Conservation (phyloP, 441 rosid genomes). For the Erodium chrysanthum region DNA sequence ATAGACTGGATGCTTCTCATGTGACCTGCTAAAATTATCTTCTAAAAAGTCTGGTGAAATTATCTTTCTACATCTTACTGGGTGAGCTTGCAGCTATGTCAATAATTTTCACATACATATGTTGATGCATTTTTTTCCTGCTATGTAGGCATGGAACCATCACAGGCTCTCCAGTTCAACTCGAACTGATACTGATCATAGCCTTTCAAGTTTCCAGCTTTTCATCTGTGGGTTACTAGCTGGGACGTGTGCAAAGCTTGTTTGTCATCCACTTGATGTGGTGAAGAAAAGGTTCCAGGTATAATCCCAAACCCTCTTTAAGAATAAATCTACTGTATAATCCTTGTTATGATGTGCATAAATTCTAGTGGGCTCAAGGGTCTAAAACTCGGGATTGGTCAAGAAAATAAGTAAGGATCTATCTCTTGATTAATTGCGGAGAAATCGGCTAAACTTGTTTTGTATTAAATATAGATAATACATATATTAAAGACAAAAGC, state of each 20-base stretch:
- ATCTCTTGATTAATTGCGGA: too few species aligned
- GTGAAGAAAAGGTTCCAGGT: conserved; percentile 98
- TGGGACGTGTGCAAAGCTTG: conserved; percentile 91
- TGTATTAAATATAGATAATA: too few species aligned
- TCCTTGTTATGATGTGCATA: background rate
- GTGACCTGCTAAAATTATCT: background rate
- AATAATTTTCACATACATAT: background rate
- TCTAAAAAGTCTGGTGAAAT: background rate
- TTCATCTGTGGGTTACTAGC: conserved; percentile 81
- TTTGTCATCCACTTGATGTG: conserved; percentile 94
- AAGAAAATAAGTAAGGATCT: too few species aligned
- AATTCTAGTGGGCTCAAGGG: background rate
- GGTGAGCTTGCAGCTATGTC: background rate
- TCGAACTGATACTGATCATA: conserved; percentile 27
- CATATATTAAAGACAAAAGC: too few species aligned
- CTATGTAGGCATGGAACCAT: conserved; percentile 60
- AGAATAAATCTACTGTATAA: background rate
- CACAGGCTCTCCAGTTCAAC: conserved; percentile 27
- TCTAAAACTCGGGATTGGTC: background rate
- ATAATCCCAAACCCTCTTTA: conserved; percentile 16
- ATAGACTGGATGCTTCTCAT: background rate
- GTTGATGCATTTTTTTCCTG: conserved; percentile 3
- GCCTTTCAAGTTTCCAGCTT: conserved; percentile 69
- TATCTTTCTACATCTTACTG: background rate
- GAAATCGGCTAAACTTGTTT: too few species aligned